Evolutionary conservation across 371 early-diverging fungal genomes (phyloP).

Genomic region (Circinella umbellata): DNA sequence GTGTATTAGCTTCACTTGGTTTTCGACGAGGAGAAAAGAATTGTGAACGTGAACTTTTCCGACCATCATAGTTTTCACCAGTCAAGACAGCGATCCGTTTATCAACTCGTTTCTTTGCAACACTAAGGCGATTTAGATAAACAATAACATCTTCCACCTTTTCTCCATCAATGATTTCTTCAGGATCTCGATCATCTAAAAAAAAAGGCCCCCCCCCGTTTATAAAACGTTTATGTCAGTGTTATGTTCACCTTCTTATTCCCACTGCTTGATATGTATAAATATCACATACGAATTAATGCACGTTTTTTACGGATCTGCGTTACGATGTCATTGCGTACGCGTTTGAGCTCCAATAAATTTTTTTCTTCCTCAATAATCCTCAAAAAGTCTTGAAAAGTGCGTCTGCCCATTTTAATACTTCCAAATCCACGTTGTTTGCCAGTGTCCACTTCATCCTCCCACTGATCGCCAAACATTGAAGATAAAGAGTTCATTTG

Average conservation of each 20-base stretch:
- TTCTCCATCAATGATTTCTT: conserved; percentile 82
- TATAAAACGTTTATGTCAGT: no score
- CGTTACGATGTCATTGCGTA: conserved; percentile 74
- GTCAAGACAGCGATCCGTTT: conserved; percentile 70
- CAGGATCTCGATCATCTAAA: conserved; percentile 64
- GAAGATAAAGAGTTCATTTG: conserved; percentile 29
- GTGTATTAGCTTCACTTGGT: conserved; percentile 16
- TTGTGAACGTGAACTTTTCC: conserved; percentile 20
- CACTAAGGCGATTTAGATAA: conserved; percentile 74
- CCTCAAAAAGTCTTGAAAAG: conserved; percentile 78
- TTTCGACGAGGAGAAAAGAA: conserved; percentile 29
- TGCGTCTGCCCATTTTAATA: conserved; percentile 43
- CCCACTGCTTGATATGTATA: no score
- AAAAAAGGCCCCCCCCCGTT: background rate
- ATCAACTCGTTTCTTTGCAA: conserved; percentile 79
- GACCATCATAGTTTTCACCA: conserved; percentile 48
- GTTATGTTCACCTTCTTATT: no score
- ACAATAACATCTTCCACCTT: conserved; percentile 76
- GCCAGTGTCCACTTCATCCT: conserved; percentile 21
- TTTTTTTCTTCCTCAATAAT: conserved; percentile 77
- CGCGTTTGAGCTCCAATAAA: conserved; percentile 64
- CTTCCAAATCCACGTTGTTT: conserved; percentile 19
- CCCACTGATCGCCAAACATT: conserved; percentile 36
- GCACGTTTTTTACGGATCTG: conserved; percentile 76
- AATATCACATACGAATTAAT: conserved; percentile 44